phyloP scores from a whole-genome alignment of 306 rosid species.

The Prunus dulcis region DNA sequence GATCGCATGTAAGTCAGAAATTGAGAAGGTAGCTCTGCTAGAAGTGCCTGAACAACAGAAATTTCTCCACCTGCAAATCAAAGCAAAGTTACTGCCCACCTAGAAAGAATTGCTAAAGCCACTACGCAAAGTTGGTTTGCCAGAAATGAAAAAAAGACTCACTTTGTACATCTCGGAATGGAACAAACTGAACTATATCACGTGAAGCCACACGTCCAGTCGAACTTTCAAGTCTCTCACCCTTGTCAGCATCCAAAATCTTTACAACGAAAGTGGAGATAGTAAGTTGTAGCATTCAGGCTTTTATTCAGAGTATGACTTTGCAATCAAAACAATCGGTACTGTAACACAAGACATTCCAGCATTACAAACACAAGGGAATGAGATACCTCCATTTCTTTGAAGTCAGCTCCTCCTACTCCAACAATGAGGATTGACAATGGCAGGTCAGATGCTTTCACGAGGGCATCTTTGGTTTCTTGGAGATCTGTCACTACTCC shows the following conservation, averaged over 20 bases:
- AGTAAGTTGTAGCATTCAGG: background rate
- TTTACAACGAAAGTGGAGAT: conserved; percentile 20
- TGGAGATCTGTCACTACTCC: conserved; percentile 99
- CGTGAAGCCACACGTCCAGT: conserved; percentile 90
- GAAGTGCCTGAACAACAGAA: conserved; percentile 91
- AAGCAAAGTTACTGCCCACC: conserved; percentile 11
- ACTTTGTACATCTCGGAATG: conserved; percentile 92
- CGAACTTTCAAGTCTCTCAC: conserved; percentile 86
- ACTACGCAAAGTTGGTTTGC: background rate
- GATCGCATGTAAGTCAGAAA: conserved; percentile 85
- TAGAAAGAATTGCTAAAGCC: background rate
- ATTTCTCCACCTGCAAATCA: conserved; percentile 73
- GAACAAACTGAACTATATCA: conserved; percentile 95
- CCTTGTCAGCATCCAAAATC: conserved; percentile 95
- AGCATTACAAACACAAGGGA: background rate
- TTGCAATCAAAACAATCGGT: background rate
- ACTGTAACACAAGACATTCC: background rate
- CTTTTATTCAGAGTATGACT: background rate
- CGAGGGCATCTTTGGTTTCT: conserved; percentile 98
- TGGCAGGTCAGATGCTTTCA: conserved; percentile 94
- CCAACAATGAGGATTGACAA: conserved; percentile 95
- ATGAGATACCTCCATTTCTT: conserved; percentile 94
- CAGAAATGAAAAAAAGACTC: conserved; percentile 11
- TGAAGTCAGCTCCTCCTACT: conserved; percentile 99
- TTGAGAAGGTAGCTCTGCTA: conserved; percentile 90